Conservation (phyloP, 2,329 filamentous ascomycete genomes). For the Aaosphaeria pasadenensis region DNA sequence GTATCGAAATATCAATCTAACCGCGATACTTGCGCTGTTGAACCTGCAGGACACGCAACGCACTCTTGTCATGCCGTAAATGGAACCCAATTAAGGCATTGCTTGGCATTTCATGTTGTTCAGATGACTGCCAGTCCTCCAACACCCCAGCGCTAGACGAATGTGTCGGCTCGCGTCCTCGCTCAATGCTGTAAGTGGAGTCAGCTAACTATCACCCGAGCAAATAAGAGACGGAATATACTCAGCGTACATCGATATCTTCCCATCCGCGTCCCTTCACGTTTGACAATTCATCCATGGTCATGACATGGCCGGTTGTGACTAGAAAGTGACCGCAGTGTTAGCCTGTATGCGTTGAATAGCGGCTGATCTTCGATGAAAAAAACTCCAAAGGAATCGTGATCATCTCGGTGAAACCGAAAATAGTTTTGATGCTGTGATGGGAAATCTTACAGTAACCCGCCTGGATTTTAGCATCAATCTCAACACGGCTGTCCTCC, state of each 20-base stretch:
- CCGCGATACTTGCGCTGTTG: too few species aligned
- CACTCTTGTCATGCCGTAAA: too few species aligned
- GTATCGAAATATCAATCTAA: too few species aligned
- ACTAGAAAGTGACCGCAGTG: constrained; percentile 42
- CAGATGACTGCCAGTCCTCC: constrained; percentile 14
- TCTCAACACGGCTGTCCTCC: constrained; percentile 93
- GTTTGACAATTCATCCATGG: constrained; percentile 76
- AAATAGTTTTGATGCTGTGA: background rate
- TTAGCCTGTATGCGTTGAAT: background rate
- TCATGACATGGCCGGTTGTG: constrained; percentile 87
- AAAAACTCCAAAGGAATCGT: background rate
- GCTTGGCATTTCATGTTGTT: background rate
- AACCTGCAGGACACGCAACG: too few species aligned
- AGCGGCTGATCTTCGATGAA: background rate
- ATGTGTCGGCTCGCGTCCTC: constrained; percentile 5
- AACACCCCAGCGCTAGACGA: background rate
- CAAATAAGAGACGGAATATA: background rate
- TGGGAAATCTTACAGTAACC: constrained; percentile 62
- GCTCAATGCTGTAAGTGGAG: constrained; percentile 28
- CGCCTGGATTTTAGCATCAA: constrained; percentile 96
- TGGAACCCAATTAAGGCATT: too few species aligned
- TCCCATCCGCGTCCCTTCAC: constrained; percentile 93
- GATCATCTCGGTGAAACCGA: background rate
- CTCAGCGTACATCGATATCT: constrained; percentile 52
- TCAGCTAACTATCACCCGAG: constrained; percentile 11